Conservation (phyloP, 805 yeast genomes). For the Danielia oregonensis region DNA sequence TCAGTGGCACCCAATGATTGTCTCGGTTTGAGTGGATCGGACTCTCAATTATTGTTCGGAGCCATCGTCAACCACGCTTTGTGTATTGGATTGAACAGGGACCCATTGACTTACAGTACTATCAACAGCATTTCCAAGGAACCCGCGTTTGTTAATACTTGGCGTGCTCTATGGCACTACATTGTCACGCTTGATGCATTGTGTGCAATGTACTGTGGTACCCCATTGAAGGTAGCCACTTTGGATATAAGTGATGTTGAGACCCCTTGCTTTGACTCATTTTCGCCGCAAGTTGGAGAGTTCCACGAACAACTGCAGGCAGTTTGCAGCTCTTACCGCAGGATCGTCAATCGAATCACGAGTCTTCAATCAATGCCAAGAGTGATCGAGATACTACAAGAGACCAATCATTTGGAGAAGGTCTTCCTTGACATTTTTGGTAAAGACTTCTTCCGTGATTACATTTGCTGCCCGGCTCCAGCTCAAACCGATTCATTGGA, state of each 20-base stretch:
- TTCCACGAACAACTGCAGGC: conserved; percentile 13
- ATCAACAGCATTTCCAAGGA: conserved; percentile 29
- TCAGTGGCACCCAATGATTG: conserved; percentile 40
- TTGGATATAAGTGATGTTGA: conserved; percentile 33
- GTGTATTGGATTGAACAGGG: conserved; percentile 39
- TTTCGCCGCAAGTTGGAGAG: conserved; percentile 1
- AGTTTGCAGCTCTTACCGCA: conserved; percentile 27
- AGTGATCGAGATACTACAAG: conserved; percentile 31
- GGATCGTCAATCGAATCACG: conserved; percentile 22
- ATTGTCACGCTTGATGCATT: conserved; percentile 28
- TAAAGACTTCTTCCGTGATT: conserved; percentile 38
- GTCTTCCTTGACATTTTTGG: conserved; percentile 36
- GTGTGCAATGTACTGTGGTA: conserved; percentile 31
- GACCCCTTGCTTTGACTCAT: conserved; percentile 17
- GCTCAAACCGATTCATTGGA: conserved; percentile 5
- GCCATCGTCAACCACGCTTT: conserved; percentile 35
- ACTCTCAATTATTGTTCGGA: conserved; percentile 36
- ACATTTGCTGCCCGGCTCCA: conserved; percentile 30
- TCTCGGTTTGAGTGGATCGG: conserved; percentile 38
- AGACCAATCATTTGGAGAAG: conserved; percentile 34
- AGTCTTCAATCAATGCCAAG: conserved; percentile 29
- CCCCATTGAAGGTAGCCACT: conserved; percentile 23
- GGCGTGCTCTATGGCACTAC: conserved; percentile 38
- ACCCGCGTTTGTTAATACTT: conserved; percentile 21
- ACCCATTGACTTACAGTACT: conserved; percentile 29